These are phyloP conservation scores for Cicer chorassanicum DNA, from an alignment of 306 rosid genomes.

Conservation along the genomic window DNA sequence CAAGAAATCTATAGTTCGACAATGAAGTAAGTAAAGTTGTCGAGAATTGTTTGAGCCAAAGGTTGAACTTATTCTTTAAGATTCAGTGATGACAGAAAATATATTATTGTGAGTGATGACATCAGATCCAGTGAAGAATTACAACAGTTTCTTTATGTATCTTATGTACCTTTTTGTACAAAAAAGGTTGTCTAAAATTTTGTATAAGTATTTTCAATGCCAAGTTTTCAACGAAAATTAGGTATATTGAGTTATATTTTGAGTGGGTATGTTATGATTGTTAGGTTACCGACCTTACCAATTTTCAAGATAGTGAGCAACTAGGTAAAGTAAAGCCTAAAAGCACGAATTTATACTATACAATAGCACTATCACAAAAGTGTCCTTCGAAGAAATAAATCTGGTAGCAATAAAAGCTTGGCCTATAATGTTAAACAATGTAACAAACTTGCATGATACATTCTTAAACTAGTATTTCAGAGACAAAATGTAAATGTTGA, in stretches of 20 bases:
- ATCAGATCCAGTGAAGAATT: neutral
- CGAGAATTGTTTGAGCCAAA: no score
- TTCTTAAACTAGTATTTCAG: neutral
- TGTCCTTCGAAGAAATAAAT: constrained; percentile 9
- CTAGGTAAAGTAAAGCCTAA: neutral
- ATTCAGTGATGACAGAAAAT: no score
- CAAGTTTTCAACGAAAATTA: neutral
- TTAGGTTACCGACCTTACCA: constrained; percentile 14
- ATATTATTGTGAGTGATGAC: neutral
- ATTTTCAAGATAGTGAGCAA: neutral
- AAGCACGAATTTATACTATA: no score
- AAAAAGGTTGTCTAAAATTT: neutral
- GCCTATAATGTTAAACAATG: neutral
- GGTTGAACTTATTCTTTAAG: no score
- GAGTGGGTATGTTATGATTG: neutral
- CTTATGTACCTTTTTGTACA: no score
- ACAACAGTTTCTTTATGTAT: neutral
- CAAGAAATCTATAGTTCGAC: no score
- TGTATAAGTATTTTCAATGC: neutral
- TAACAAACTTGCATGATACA: neutral
- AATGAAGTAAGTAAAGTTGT: no score
- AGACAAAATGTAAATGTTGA: constrained; percentile 7
- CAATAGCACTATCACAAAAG: neutral
- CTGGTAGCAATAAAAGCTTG: neutral
- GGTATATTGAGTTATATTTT: neutral